phyloP scores from a whole-genome alignment of 2,329 filamentous ascomycete genomes.

The Balansia obtecta region DNA sequence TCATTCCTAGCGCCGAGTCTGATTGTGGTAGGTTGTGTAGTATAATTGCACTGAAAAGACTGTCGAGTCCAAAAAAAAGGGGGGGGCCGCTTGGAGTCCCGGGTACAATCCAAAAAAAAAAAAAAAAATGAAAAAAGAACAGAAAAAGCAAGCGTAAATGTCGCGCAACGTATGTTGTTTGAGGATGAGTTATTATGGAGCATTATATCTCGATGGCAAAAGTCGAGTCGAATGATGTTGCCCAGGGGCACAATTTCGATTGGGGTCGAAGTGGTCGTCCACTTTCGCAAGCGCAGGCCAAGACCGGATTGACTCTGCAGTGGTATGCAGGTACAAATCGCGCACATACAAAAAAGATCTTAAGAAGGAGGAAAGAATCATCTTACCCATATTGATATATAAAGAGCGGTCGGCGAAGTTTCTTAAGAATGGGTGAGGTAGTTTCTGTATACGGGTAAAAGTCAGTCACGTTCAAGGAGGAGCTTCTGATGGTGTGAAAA shows the following conservation, averaged over 20 bases:
- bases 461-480: slow-evolving; percentile 12
- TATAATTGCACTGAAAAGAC: slow-evolving; percentile 14
- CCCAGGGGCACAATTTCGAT: slow-evolving; percentile 3
- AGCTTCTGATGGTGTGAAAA: slow-evolving; percentile 2
- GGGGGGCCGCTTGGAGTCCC: slow-evolving; percentile 4
- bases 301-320: slow-evolving; percentile 10
- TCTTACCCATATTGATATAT: slow-evolving; percentile 31
- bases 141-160: slow-evolving; percentile 27
- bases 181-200: slow-evolving; percentile 12
- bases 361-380: slow-evolving; percentile 16
- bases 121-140: slow-evolving; percentile 37
- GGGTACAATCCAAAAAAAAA: slow-evolving; percentile 26
- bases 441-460: slow-evolving; percentile 1
- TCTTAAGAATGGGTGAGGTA: slow-evolving; percentile 15
- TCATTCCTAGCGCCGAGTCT: slow-evolving; percentile 29
- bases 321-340: slow-evolving; percentile 6
- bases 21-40: neutral
- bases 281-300: slow-evolving; percentile 11
- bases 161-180: slow-evolving; percentile 25
- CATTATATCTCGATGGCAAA: slow-evolving; percentile 1
- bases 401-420: slow-evolving; percentile 22
- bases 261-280: slow-evolving; percentile 7
- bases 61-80: slow-evolving; percentile 19
- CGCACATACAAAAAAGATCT: neutral
- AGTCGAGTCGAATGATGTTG: slow-evolving; percentile 7